phyloP scores from a whole-genome alignment of 345 rosid species.

The Geranium brycei region DNA sequence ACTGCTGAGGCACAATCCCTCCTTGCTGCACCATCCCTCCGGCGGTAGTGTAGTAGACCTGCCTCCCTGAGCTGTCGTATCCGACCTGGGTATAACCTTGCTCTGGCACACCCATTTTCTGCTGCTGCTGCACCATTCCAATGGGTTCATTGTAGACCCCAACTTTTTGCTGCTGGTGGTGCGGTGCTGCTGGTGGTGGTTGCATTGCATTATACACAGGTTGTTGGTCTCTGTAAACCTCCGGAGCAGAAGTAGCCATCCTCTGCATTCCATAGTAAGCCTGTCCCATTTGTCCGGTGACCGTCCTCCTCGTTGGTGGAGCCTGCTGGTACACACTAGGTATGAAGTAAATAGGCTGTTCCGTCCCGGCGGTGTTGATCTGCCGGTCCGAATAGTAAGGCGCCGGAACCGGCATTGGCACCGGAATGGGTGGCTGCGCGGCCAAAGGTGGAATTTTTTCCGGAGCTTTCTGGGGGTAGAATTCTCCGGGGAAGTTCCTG shows the following conservation, averaged over 20 bases:
- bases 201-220: constrained; percentile 22
- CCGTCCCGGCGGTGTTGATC: constrained; percentile 17
- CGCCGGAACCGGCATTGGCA: constrained; percentile 28
- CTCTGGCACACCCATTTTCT: constrained; percentile 19
- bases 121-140: constrained; percentile 17
- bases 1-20: constrained; percentile 17
- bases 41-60: constrained; percentile 24
- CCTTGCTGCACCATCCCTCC: constrained; percentile 12
- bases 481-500: constrained; percentile 14
- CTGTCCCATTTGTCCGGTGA: constrained; percentile 20
- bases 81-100: constrained; percentile 27
- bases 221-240: constrained; percentile 31
- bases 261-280: constrained; percentile 35
- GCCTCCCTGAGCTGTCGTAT: constrained; percentile 43
- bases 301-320: constrained; percentile 19
- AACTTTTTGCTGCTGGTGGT: constrained; percentile 17
- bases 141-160: constrained; percentile 18
- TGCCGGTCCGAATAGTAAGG: constrained; percentile 25
- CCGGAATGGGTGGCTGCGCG: constrained; percentile 14
- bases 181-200: constrained; percentile 8
- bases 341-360: constrained; percentile 33
- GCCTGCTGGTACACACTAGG: constrained; percentile 23
- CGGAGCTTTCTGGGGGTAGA: constrained; percentile 10
- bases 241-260: constrained; percentile 14
- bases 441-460: constrained; percentile 14